Base-by-base conservation (phyloP, 2,329 filamentous ascomycete species). In the Colletotrichum eleusines region DNA sequence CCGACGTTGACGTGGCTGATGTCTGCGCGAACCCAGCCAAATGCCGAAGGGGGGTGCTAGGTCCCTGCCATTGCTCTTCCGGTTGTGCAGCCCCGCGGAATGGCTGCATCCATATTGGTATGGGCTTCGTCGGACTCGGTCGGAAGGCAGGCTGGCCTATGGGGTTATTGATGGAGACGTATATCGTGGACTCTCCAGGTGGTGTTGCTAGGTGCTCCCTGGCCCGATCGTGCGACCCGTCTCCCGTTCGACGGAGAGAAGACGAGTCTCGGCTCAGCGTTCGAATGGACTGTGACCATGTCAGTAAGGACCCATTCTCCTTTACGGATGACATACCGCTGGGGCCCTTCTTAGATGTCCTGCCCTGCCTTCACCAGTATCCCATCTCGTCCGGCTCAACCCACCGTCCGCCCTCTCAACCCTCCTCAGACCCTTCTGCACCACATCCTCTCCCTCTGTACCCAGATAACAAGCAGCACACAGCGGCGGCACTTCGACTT, bases 151-250 rank as follows among this genome's bases (percentile, higher is more conserved):
- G 78, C 12, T 81, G 77, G 18, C 84, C 81, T 14, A 88, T 71
- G 0, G 87, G 87, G 71, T 89, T 83, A 35, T 78, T 77, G 5
- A 87, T 81, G 42, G 85, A 83, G 8, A 89, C 82, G 76, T 87
- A 89, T 7, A 88, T 82, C 1, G 80, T 77, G 3, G 80, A 79
- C 3, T 73, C 46, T 14, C 2, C 23, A 40, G 23, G 23, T 11
- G 50, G 46, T 23, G 60, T 53, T 9, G 72, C 58, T 18, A 69
- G 65, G 28, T 71, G 69, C 8, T 55, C 51, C 1, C 65, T 65
- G 2, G 70, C 57, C 2, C 28, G 53, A 12, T 63, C 61, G 2
- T 65, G 64, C 6, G 69, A 48, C 8, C 59, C 54, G 18, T 69
- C 57, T 38, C 48, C 42, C 8, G 18, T 26, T 54, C 59, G 48